Conservation (phyloP, 1,139 yeast genomes). For the Sugiyamaella neomexicana region DNA sequence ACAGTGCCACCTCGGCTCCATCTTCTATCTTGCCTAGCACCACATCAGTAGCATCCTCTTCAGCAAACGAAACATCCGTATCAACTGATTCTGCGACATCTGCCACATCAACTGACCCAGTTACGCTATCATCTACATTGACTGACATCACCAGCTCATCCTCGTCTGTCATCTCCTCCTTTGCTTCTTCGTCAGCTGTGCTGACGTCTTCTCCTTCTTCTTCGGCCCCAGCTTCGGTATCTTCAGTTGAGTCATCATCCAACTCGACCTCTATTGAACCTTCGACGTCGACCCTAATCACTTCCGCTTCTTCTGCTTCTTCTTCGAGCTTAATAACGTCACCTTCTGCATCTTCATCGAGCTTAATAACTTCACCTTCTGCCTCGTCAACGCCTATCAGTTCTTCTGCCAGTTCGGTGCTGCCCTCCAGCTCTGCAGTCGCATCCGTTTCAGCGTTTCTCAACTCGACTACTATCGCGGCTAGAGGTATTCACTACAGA, state of each 20-base stretch:
- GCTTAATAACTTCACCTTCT: constrained; percentile 12
- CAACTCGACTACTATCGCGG: constrained; percentile 5
- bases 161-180: not conserved
- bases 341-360: constrained; percentile 1
- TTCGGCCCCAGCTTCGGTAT: constrained; percentile 1
- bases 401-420: constrained; percentile 1
- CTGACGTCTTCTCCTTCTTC: not conserved
- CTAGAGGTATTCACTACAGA: constrained; percentile 13
- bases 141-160: not conserved
- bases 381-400: not conserved
- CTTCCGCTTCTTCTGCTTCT: not conserved
- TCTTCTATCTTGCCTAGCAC: constrained; percentile 7
- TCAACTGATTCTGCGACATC: constrained; percentile 7
- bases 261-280: not conserved
- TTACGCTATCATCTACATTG: not conserved
- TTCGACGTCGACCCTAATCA: constrained; percentile 11
- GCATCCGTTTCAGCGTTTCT: not conserved
- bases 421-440: constrained; percentile 1
- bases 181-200: constrained; percentile 1
- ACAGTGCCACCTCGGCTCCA: constrained; percentile 17
- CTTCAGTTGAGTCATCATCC: constrained; percentile 2
- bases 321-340: not conserved
- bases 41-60: not conserved
- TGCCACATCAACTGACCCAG: constrained; percentile 3
- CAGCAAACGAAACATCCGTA: constrained; percentile 3